Conservation (phyloP, 768 basidiomycete genomes). For the Filobasidium wieringae region DNA sequence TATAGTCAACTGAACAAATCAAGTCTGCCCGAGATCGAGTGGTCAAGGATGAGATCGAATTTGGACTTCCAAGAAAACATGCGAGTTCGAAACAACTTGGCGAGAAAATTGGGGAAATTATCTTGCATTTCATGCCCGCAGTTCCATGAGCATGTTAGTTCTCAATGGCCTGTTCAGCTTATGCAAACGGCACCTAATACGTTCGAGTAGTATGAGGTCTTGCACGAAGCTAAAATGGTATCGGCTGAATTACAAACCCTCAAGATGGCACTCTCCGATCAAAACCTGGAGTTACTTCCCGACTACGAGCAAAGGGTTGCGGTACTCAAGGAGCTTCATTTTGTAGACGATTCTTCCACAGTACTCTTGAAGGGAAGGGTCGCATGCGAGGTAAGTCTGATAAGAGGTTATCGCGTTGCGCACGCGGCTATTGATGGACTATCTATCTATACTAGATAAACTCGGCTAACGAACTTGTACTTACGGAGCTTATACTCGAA, state of each 20-base stretch:
- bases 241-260: constrained; percentile 62
- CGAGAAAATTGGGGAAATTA: constrained; percentile 42
- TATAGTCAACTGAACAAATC: constrained; percentile 45
- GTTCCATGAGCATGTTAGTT: constrained; percentile 64
- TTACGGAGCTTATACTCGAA: constrained; percentile 93
- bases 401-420: not conserved
- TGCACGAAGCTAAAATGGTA: constrained; percentile 67
- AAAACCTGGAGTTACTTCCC: constrained; percentile 89
- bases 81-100: constrained; percentile 48
- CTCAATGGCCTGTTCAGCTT: not conserved
- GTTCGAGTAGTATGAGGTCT: constrained; percentile 51
- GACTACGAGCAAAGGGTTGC: constrained; percentile 91
- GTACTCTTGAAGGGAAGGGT: constrained; percentile 92
- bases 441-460: constrained; percentile 60
- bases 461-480: constrained; percentile 88
- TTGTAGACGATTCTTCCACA: constrained; percentile 91
- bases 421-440: not conserved
- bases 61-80: constrained; percentile 84
- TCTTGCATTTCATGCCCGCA: constrained; percentile 53
- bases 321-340: constrained; percentile 79
- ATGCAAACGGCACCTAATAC: not conserved
- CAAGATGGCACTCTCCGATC: constrained; percentile 80
- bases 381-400: constrained; percentile 71
- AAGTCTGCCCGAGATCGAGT: constrained; percentile 64
- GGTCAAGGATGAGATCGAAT: constrained; percentile 59